Evolutionary conservation across 192 early-diverging fungal genomes (phyloP).

Genomic region (Coemansia sp.): DNA sequence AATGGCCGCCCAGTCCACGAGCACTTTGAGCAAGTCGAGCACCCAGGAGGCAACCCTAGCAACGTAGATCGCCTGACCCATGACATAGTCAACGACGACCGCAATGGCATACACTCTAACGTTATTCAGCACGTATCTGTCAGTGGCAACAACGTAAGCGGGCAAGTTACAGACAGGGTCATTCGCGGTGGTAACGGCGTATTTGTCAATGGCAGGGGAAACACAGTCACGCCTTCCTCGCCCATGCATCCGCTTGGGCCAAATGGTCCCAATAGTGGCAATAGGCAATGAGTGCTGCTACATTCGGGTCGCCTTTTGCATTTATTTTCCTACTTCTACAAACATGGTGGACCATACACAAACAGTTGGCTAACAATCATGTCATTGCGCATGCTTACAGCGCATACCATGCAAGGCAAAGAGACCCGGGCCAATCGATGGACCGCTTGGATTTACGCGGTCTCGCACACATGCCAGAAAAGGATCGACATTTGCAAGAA

Average conservation of each 20-base stretch:
- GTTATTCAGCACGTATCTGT: constrained; percentile 37
- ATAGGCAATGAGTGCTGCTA: not conserved
- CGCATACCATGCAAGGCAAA: not conserved
- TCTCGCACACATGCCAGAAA: no score
- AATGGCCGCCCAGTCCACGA: constrained; percentile 11
- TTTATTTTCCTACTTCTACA: not conserved
- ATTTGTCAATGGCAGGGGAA: constrained; percentile 31
- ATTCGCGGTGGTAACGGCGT: constrained; percentile 25
- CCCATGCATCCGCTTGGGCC: not conserved
- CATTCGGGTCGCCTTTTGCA: not conserved
- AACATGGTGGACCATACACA: not conserved
- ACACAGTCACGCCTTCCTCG: constrained; percentile 15
- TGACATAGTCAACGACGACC: constrained; percentile 39
- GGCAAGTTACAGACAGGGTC: constrained; percentile 12
- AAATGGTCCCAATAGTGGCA: not conserved
- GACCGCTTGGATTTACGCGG: not conserved
- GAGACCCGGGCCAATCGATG: not conserved
- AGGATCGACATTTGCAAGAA: not conserved
- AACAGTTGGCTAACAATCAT: not conserved
- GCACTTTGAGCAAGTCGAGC: constrained; percentile 44
- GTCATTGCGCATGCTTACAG: not conserved
- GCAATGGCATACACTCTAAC: constrained; percentile 34
- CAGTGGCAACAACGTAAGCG: constrained; percentile 30
- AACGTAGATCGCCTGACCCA: constrained; percentile 32
- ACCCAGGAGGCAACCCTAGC: constrained; percentile 41